Evolutionary conservation across 1,284 basidiomycete genomes (phyloP).

Genomic region (Neolentinus lepideus): DNA sequence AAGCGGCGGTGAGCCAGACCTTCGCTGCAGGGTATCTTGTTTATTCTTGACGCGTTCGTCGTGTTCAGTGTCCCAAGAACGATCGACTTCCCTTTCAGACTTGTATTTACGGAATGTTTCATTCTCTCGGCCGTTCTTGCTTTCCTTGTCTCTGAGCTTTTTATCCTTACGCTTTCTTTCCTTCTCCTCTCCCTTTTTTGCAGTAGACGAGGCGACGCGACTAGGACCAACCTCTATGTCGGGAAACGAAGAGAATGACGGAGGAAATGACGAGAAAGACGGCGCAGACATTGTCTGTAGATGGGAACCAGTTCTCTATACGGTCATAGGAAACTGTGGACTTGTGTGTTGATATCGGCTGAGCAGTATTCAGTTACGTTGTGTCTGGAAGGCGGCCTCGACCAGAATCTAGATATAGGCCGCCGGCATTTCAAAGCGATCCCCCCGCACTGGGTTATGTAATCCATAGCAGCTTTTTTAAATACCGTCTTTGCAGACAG

Average conservation of each 20-base stretch:
- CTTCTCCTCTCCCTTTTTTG: not conserved
- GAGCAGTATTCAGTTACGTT: not conserved
- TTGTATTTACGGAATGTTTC: not conserved
- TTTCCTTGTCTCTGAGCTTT: constrained; percentile 3
- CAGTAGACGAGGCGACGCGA: not conserved
- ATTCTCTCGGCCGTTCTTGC: constrained; percentile 3
- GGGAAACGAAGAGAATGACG: constrained; percentile 14
- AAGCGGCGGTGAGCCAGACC: constrained; percentile 18
- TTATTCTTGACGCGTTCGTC: constrained; percentile 1
- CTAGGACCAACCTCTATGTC: constrained; percentile 10
- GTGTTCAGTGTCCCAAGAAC: not conserved
- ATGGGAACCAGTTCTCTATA: not conserved
- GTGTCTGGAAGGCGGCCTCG: not conserved
- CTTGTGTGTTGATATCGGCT: not conserved
- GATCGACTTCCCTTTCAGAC: not conserved
- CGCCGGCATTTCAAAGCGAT: not conserved
- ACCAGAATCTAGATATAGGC: not conserved
- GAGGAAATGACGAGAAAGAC: constrained; percentile 15
- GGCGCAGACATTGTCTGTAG: constrained; percentile 9
- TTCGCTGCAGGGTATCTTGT: constrained; percentile 10
- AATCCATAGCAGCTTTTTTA: constrained; percentile 15
- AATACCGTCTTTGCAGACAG: constrained; percentile 9
- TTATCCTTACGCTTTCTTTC: constrained; percentile 4
- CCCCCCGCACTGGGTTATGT: constrained; percentile 9
- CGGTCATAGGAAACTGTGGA: not conserved